Conservation (phyloP, 1,284 basidiomycete species). For the Pseudozyma pruni region DNA sequence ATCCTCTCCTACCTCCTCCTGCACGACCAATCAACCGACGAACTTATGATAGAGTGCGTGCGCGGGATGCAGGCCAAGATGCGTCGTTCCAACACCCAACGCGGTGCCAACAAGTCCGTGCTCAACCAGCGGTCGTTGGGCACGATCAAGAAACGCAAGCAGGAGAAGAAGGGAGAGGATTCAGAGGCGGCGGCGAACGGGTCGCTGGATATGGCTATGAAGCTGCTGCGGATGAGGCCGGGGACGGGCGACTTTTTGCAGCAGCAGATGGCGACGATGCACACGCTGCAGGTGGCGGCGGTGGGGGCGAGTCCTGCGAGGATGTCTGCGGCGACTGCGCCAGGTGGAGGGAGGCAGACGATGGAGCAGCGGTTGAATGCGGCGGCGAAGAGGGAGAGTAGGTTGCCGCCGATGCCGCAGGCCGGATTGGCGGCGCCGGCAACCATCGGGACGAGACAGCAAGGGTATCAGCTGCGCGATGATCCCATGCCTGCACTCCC, state of each 20-base stretch:
- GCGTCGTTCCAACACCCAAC: conserved; percentile 34
- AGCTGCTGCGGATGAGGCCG: conserved; percentile 58
- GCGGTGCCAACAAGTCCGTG: conserved; percentile 74
- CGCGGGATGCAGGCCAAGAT: conserved; percentile 79
- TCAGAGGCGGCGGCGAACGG: conserved; percentile 36
- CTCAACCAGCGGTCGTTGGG: conserved; percentile 86
- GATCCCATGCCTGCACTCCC: conserved; percentile 8
- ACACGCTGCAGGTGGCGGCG: conserved; percentile 42
- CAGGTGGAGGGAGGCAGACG: no score
- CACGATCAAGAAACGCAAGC: conserved; percentile 93
- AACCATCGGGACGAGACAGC: background rate
- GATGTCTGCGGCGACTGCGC: conserved; percentile 9
- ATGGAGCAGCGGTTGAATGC: no score
- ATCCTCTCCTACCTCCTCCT: conserved; percentile 62
- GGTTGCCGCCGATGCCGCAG: conserved; percentile 27
- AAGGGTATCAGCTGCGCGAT: conserved; percentile 30
- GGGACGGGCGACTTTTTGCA: conserved; percentile 60
- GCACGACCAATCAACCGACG: conserved; percentile 64
- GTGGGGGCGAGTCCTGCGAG: conserved; percentile 44
- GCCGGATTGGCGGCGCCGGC: background rate
- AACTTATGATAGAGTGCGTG: conserved; percentile 81
- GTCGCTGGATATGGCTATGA: conserved; percentile 59
- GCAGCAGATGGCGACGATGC: conserved; percentile 60
- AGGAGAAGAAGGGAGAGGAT: conserved; percentile 79
- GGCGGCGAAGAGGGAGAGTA: conserved; percentile 15